Evolutionary conservation across 345 rosid species (phyloP).

Genomic region (Pelargonium nanum): DNA sequence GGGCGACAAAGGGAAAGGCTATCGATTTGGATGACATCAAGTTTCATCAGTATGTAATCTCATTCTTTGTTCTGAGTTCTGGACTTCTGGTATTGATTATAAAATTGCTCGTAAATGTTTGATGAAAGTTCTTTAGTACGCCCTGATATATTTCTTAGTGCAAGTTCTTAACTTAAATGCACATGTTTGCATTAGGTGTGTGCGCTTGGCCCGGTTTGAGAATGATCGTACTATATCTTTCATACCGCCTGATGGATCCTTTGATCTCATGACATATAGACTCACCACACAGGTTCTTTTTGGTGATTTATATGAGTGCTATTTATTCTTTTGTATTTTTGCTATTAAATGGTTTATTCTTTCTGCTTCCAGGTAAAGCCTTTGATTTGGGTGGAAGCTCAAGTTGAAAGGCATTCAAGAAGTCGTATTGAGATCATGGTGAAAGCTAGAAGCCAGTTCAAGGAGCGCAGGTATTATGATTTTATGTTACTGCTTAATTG

Average conservation of each 20-base stretch:
- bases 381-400: constrained; percentile 94
- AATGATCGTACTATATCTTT: constrained; percentile 94
- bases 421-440: constrained; percentile 83
- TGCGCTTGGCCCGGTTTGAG: constrained; percentile 90
- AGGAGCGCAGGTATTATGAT: constrained; percentile 68
- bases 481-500: not conserved
- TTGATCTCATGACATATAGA: constrained; percentile 96
- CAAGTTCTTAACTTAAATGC: constrained; percentile 1
- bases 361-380: constrained; percentile 61
- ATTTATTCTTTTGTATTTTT: not conserved
- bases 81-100: not conserved
- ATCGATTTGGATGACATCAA: constrained; percentile 95
- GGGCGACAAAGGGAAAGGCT: constrained; percentile 86
- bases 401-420: constrained; percentile 85
- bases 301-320: not conserved
- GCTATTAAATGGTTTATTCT: not conserved
- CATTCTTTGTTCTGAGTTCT: constrained; percentile 4
- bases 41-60: constrained; percentile 71
- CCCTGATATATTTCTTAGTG: not conserved
- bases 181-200: constrained; percentile 49
- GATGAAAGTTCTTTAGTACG: not conserved
- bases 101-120: not conserved
- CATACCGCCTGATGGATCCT: constrained; percentile 96
- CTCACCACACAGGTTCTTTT: constrained; percentile 80
- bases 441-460: constrained; percentile 86